Conservation (phyloP, 495 filamentous ascomycete genomes). For the Halenospora varia region DNA sequence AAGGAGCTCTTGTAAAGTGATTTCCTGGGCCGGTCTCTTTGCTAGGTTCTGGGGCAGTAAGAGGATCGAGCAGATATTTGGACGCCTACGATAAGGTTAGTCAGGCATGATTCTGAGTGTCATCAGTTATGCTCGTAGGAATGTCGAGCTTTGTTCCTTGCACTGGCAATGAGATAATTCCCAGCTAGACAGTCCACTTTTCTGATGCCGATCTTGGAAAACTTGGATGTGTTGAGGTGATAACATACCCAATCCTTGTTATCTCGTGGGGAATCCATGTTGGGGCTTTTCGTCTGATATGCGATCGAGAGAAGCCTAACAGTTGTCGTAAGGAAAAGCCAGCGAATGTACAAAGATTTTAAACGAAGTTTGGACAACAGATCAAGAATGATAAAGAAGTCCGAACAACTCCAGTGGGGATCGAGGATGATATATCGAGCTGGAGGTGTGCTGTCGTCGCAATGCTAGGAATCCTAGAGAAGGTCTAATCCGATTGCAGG, state of each 20-base stretch:
- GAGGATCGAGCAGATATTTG: slow-evolving; percentile 55
- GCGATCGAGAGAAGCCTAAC: too few relatives aligned
- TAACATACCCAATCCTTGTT: slow-evolving; percentile 36
- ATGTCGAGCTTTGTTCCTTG: slow-evolving; percentile 13
- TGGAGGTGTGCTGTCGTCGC: too few relatives aligned
- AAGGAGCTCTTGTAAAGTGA: slow-evolving; percentile 33
- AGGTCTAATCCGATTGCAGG: too few relatives aligned
- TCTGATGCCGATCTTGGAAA: too few relatives aligned
- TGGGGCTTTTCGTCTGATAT: too few relatives aligned
- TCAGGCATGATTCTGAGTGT: slow-evolving; percentile 6
- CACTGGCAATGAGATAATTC: too few relatives aligned
- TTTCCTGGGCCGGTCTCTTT: slow-evolving; percentile 48
- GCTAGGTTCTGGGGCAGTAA: slow-evolving; percentile 48
- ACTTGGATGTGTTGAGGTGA: neutral
- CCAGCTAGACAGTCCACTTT: too few relatives aligned
- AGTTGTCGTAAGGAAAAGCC: too few relatives aligned
- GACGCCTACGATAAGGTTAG: slow-evolving; percentile 35
- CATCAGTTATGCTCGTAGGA: slow-evolving; percentile 2
- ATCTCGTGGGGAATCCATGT: slow-evolving; percentile 30
- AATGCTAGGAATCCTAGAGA: too few relatives aligned
- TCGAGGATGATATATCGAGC: too few relatives aligned
- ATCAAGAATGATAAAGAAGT: neutral
- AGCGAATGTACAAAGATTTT: too few relatives aligned
- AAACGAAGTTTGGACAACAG: too few relatives aligned
- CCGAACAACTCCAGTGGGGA: neutral